Evolutionary conservation across 257 asterid species (phyloP), one percentile per base, ranked within the genome.

Genomic region (Nemophila menziesii): DNA sequence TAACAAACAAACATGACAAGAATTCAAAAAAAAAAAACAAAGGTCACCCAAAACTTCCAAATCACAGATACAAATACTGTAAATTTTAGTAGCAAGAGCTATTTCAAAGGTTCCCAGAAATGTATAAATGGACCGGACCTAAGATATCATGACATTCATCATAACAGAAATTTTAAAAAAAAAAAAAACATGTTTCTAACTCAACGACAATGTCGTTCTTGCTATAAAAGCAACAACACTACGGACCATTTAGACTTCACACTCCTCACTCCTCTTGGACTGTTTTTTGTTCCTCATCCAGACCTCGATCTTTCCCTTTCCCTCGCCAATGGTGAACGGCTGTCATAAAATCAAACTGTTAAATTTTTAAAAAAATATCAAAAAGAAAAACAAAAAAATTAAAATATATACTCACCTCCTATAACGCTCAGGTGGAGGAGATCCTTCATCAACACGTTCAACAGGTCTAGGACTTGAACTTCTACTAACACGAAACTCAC

Each of bases 221-320:
- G 20, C 20, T 36, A 2, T 11, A 11, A 8, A 11, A 5, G 41
- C 13, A 38, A 38, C 43, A 13, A 13, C 43, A 38, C 4, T 38
- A 38, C 16, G 36, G n/a, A n/a, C n/a, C n/a, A n/a, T n/a, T n/a
- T n/a, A n/a, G n/a, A n/a, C n/a, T n/a, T n/a, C n/a, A n/a, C n/a
- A n/a, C n/a, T n/a, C n/a, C n/a, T n/a, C n/a, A n/a, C n/a, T n/a
- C n/a, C n/a, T n/a, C n/a, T n/a, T n/a, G n/a, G n/a, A n/a, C n/a
- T n/a, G 14, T 27, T 37, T 15, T 19, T 13, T 29, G 0, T 36
- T 15, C 13, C 50, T 33, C 54, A 46, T 49, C 50, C 65, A 11
- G 67, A 68, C 39, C 60, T 24, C 24, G 65, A 62, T 48, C 75
- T 64, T 44, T 71, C 79, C 14, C 75, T 64, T 44, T 71, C 79